Conservation (phyloP, 805 yeast genomes). For the Zygosaccharomyces pseudorouxii region DNA sequence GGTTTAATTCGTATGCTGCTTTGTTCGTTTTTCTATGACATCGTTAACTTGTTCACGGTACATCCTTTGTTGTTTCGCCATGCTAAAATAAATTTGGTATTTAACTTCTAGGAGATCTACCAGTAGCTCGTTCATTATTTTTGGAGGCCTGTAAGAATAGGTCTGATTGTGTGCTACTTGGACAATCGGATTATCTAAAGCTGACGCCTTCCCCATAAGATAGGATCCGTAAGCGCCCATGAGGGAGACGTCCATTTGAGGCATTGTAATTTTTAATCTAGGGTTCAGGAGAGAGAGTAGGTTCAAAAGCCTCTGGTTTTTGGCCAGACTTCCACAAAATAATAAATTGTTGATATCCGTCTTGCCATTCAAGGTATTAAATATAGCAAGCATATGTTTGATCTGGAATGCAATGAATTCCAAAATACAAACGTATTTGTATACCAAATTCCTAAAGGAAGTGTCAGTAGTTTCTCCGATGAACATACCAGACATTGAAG, state of each 20-base stretch:
- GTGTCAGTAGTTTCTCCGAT: slow-evolving; percentile 45
- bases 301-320: slow-evolving; percentile 40
- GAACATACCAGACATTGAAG: slow-evolving; percentile 44
- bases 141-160: background rate
- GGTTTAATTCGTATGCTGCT: background rate
- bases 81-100: slow-evolving; percentile 29
- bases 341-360: slow-evolving; percentile 33
- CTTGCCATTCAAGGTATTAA: slow-evolving; percentile 12
- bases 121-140: slow-evolving; percentile 1
- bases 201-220: slow-evolving; percentile 19
- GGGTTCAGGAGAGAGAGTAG: slow-evolving; percentile 29
- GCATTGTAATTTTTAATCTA: slow-evolving; percentile 10
- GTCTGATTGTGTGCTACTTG: slow-evolving; percentile 6
- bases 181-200: slow-evolving; percentile 1
- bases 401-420: slow-evolving; percentile 54
- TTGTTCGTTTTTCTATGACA: background rate
- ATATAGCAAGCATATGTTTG: slow-evolving; percentile 37
- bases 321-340: slow-evolving; percentile 53
- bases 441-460: slow-evolving; percentile 35
- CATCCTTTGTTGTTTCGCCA: slow-evolving; percentile 35
- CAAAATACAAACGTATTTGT: slow-evolving; percentile 42
- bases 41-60: slow-evolving; percentile 29
- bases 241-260: slow-evolving; percentile 13
- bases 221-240: slow-evolving; percentile 26
- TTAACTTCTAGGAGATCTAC: slow-evolving; percentile 20